Percentiles rank a stretch among this genome's conserved stretches.
Evolutionary conservation across 2,329 filamentous ascomycete species (phyloP).

Genomic region (Exophiala sp.): DNA sequence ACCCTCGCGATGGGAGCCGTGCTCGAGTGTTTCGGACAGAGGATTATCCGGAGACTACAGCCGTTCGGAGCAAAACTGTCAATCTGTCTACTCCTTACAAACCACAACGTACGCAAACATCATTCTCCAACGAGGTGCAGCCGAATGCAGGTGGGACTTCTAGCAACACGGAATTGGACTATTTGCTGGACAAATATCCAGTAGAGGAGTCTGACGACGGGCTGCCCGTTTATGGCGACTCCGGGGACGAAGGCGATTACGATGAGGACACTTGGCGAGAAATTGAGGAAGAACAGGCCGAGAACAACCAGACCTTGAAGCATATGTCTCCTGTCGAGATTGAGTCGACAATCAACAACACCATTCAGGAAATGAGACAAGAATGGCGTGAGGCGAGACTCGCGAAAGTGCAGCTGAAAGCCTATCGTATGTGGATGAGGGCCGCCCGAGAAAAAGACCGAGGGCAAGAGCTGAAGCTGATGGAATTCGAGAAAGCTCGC

Average conservation of each 20-base stretch:
- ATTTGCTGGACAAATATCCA: conserved; percentile 45
- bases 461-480: conserved; percentile 42
- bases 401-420: conserved; percentile 54
- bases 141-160: background rate
- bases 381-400: conserved; percentile 60
- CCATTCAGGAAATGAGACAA: conserved; percentile 49
- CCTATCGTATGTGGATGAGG: conserved; percentile 59
- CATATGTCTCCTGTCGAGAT: conserved; percentile 42
- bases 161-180: conserved; percentile 28
- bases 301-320: conserved; percentile 25
- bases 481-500: conserved; percentile 42
- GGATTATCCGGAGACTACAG: conserved; percentile 16
- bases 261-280: conserved; percentile 61
- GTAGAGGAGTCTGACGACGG: conserved; percentile 38
- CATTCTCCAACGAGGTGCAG: background rate
- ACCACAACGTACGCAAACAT: background rate
- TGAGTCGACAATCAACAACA: conserved; percentile 51
- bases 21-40: conserved; percentile 10
- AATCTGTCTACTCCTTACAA: background rate
- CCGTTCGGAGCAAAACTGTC: background rate
- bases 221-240: conserved; percentile 56
- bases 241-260: conserved; percentile 49
- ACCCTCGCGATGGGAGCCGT: conserved; percentile 3
- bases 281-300: conserved; percentile 56
- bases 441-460: conserved; percentile 46